Percentiles rank a stretch among this genome's conserved stretches.
Evolutionary conservation across 1,284 basidiomycete genomes (phyloP).

Genomic region (Apiotrichum sp.): DNA sequence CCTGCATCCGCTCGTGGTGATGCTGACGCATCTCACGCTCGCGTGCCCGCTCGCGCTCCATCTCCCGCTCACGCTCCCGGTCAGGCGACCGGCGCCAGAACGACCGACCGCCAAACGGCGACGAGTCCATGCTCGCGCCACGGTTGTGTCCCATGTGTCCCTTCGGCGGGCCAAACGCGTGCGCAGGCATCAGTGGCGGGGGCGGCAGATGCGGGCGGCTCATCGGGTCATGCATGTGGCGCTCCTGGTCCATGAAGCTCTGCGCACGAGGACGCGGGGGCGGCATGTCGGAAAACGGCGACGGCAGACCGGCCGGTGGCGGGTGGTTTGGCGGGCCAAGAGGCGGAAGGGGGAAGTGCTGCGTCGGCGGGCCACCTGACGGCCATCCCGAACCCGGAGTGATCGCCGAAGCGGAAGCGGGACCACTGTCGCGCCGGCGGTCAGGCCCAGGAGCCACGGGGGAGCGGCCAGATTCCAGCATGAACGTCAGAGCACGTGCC

Average conservation of each 20-base stretch:
- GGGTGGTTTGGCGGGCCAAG: background rate
- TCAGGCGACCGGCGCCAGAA: slow-evolving; percentile 8
- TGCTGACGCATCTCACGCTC: slow-evolving; percentile 8
- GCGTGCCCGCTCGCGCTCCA: slow-evolving; percentile 9
- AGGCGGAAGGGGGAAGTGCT: slow-evolving; percentile 9
- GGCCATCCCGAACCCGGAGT: background rate
- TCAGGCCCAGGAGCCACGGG: background rate
- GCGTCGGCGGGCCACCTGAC: background rate
- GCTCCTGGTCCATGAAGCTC: slow-evolving; percentile 12
- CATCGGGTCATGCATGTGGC: background rate
- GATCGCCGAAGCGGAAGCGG: background rate
- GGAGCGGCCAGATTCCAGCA: slow-evolving; percentile 29
- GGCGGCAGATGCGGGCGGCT: slow-evolving; percentile 3
- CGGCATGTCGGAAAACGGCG: slow-evolving; percentile 12
- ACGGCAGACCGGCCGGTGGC: background rate
- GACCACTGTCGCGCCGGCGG: background rate
- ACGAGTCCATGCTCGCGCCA: slow-evolving; percentile 15
- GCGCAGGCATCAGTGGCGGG: slow-evolving; percentile 4
- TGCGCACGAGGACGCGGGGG: slow-evolving; percentile 14
- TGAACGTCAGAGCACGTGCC: slow-evolving; percentile 38
- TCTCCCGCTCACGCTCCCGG: slow-evolving; percentile 2
- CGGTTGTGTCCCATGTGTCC: slow-evolving; percentile 3
- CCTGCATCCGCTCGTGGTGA: slow-evolving; percentile 3
- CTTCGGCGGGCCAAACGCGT: background rate
- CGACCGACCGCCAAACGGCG: slow-evolving; percentile 8